Evolutionary conservation across 495 filamentous ascomycete genomes (phyloP).

Genomic region (Poronia punctata): DNA sequence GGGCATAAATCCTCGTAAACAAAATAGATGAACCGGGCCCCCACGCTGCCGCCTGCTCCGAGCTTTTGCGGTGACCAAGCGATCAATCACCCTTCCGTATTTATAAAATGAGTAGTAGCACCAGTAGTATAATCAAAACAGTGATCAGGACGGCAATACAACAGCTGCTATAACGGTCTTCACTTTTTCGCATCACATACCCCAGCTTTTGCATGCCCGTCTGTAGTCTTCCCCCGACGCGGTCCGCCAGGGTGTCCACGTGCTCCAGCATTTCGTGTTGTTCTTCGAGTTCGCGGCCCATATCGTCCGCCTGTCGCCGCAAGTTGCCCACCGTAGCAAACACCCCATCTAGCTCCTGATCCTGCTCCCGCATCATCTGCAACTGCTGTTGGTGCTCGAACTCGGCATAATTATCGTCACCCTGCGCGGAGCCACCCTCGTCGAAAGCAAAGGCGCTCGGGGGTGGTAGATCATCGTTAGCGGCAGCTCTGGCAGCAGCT

Average conservation of each 20-base stretch:
- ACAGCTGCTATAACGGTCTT: conserved; percentile 85
- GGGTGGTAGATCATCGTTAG: conserved; percentile 51
- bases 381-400: conserved; percentile 89
- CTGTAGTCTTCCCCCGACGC: conserved; percentile 78
- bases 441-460: conserved; percentile 59
- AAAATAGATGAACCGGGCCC: conserved; percentile 10
- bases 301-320: conserved; percentile 80
- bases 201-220: conserved; percentile 79
- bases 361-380: conserved; percentile 91
- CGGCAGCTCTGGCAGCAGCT: conserved; percentile 20
- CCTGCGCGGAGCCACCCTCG: conserved; percentile 36
- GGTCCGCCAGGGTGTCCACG: conserved; percentile 73
- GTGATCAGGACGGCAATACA: conserved; percentile 84
- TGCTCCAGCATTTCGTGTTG: conserved; percentile 75
- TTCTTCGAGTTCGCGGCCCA: conserved; percentile 93
- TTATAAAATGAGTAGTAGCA: conserved; percentile 56
- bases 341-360: conserved; percentile 85
- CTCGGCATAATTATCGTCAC: conserved; percentile 61
- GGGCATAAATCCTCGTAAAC: not conserved
- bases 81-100: conserved; percentile 1
- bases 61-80: conserved; percentile 3
- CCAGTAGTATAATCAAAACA: conserved; percentile 75
- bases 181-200: conserved; percentile 81
- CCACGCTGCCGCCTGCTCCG: conserved; percentile 1
- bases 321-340: conserved; percentile 88